Evolutionary conservation across 2,329 filamentous ascomycete genomes (phyloP).

Genomic region (Hypoxylon sp.): DNA sequence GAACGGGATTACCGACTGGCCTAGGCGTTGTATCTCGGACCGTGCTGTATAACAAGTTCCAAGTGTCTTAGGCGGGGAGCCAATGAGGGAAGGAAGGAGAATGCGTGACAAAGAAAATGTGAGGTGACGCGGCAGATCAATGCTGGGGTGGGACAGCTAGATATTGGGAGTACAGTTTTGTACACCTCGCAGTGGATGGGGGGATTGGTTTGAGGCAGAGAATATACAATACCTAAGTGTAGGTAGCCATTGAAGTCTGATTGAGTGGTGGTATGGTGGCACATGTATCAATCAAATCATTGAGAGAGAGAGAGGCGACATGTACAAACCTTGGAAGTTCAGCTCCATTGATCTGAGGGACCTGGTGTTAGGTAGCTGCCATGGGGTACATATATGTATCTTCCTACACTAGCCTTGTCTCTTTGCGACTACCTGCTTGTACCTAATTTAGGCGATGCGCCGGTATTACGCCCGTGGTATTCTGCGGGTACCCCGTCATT

Average conservation of each 20-base stretch:
- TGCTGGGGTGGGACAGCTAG: conserved; percentile 21
- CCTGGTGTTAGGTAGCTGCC: too few relatives aligned
- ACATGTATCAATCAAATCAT: too few relatives aligned
- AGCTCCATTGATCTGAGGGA: conserved; percentile 15
- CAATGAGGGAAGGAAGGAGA: conserved; percentile 25
- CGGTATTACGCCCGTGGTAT: conserved; percentile 15
- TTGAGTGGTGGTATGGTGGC: not conserved
- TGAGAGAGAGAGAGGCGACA: too few relatives aligned
- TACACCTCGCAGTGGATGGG: conserved; percentile 20
- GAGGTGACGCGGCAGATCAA: conserved; percentile 40
- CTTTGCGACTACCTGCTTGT: conserved; percentile 22
- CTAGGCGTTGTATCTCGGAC: conserved; percentile 22
- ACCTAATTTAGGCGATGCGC: conserved; percentile 34
- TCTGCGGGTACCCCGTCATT: conserved; percentile 19
- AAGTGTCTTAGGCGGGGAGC: conserved; percentile 35
- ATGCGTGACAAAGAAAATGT: conserved; percentile 31
- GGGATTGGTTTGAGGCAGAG: conserved; percentile 16
- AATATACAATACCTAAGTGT: too few relatives aligned
- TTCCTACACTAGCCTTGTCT: too few relatives aligned
- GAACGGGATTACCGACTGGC: conserved; percentile 17
- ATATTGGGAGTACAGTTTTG: not conserved
- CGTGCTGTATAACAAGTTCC: conserved; percentile 30
- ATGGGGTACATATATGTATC: too few relatives aligned
- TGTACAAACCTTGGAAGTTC: too few relatives aligned
- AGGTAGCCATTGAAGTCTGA: conserved; percentile 8